Evolutionary conservation across 495 filamentous ascomycete species (phyloP).

Genomic region (Hypoxylon lienhwacheense): DNA sequence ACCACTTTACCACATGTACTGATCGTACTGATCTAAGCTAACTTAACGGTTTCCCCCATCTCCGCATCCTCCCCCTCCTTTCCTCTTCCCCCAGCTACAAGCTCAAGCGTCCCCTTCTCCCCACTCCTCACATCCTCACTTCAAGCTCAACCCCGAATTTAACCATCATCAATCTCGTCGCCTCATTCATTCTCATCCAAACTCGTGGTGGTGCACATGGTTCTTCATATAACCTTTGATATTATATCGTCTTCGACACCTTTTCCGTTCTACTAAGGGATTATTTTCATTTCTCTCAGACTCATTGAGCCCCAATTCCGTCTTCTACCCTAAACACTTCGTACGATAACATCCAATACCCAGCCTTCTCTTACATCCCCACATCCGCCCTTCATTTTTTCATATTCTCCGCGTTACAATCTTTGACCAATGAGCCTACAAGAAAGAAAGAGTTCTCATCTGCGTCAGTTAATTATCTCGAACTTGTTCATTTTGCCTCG

Average conservation of each 20-base stretch:
- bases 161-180: constrained; percentile 24
- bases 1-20: not conserved
- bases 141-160: constrained; percentile 35
- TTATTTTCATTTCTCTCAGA: not conserved
- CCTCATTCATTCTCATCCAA: constrained; percentile 4
- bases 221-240: no score
- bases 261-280: not conserved
- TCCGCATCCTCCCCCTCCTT: constrained; percentile 31
- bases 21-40: constrained; percentile 10
- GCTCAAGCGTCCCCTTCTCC: constrained; percentile 28
- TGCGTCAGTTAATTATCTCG: constrained; percentile 19
- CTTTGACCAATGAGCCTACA: constrained; percentile 25
- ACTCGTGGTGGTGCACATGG: not conserved
- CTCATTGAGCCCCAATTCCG: constrained; percentile 1
- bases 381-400: constrained; percentile 25
- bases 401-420: constrained; percentile 24
- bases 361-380: constrained; percentile 26
- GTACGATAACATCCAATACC: constrained; percentile 17
- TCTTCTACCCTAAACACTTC: constrained; percentile 10
- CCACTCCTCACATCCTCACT: constrained; percentile 28
- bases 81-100: constrained; percentile 23
- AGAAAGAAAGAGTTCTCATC: constrained; percentile 13
- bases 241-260: not conserved
- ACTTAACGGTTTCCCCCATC: constrained; percentile 32
- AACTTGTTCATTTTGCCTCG: not conserved